Conservation (phyloP, 768 basidiomycete species). For the Tremella yokohamensis region DNA sequence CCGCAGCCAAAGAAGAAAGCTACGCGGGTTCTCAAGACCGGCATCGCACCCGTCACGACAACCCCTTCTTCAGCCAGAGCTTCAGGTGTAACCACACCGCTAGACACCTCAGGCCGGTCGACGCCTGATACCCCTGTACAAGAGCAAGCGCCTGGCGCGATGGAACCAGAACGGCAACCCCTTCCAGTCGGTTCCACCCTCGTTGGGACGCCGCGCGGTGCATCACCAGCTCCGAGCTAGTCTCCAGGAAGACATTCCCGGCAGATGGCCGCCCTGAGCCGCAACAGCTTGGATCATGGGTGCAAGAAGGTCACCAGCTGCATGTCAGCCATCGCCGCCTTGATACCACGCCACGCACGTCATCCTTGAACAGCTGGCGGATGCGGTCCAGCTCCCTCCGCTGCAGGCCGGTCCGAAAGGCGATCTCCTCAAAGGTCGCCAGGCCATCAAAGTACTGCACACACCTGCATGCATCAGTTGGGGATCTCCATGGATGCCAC, state of each 20-base stretch:
- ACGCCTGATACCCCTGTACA: not conserved
- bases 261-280: no score
- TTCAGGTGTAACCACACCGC: slow-evolving; percentile 12
- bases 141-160: not conserved
- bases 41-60: slow-evolving; percentile 55
- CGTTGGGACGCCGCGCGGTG: slow-evolving; percentile 21
- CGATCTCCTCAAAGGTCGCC: slow-evolving; percentile 85
- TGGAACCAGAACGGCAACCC: not conserved
- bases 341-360: slow-evolving; percentile 57
- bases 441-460: slow-evolving; percentile 92
- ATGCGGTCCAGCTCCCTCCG: slow-evolving; percentile 79
- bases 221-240: slow-evolving; percentile 7
- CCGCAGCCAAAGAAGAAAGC: slow-evolving; percentile 84
- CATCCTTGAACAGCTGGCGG: slow-evolving; percentile 79
- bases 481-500: not conserved
- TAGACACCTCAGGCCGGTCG: not conserved
- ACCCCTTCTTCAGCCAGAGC: slow-evolving; percentile 33
- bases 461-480: slow-evolving; percentile 57
- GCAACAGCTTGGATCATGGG: slow-evolving; percentile 19
- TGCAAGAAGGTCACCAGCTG: slow-evolving; percentile 44
- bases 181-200: slow-evolving; percentile 28
- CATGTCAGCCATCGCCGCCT: slow-evolving; percentile 8
- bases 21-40: slow-evolving; percentile 78
- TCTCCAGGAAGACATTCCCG: not conserved
- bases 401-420: slow-evolving; percentile 80